Percentiles rank a stretch among this genome's conserved stretches.
Evolutionary conservation across 805 yeast genomes (phyloP).

Genomic region (Myxozyma mucilagina): DNA sequence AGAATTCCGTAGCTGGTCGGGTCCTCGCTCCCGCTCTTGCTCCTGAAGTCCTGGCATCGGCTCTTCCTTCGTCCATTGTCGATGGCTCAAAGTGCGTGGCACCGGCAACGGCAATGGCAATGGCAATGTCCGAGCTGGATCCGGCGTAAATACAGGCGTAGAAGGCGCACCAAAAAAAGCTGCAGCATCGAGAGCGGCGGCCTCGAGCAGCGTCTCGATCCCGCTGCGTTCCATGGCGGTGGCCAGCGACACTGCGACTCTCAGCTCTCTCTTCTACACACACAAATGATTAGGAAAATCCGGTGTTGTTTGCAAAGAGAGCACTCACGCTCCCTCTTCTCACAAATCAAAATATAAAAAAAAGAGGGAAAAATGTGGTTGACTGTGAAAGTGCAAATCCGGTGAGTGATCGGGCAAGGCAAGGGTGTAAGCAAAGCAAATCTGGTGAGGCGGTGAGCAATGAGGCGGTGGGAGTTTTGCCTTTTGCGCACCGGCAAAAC

Average conservation of each 20-base stretch:
- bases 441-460: neutral
- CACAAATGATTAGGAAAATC: no score
- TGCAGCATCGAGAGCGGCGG: constrained; percentile 33
- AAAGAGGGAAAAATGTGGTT: neutral
- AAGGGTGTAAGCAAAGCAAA: neutral
- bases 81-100: neutral
- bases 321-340: no score
- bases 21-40: neutral
- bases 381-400: constrained; percentile 1
- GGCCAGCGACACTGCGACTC: neutral
- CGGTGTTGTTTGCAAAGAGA: no score
- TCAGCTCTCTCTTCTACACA: no score
- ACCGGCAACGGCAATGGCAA: neutral
- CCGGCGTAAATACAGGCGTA: neutral
- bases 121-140: neutral
- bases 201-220: constrained; percentile 31
- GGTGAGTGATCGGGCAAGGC: neutral
- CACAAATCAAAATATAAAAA: no score
- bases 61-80: neutral
- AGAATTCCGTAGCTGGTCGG: no score
- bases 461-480: constrained; percentile 10
- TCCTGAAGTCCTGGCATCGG: neutral
- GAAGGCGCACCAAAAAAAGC: constrained; percentile 5
- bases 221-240: constrained; percentile 26
- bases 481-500: neutral